Evolutionary conservation across 2,329 filamentous ascomycete genomes (phyloP), one percentile per base, ranked within the genome.

Genomic region (Leptographium galeiforme): DNA sequence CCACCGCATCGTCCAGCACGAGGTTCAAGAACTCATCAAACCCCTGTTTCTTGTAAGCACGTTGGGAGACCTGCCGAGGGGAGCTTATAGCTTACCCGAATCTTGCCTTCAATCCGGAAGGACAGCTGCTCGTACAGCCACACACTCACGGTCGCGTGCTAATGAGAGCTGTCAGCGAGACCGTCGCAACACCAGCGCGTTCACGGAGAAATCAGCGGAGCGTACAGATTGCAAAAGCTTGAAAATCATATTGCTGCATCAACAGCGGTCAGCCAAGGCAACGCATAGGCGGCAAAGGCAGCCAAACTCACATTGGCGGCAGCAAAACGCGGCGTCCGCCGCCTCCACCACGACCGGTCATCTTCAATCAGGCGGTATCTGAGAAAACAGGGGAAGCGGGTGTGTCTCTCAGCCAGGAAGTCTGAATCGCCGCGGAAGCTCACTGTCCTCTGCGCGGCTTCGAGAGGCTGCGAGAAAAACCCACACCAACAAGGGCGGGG

Each of bases 11-110:
- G 65, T 98, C 93, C 54, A 67, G 60, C 41, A 97, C 93, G 50
- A 98, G 76, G 72, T 98, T 98, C 90, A 98, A 96, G 73, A 97
- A 98, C 70, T 98, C 93, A 67, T 98, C 93, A 61, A 98, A 98
- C 14, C 93, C 90, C 89, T 95, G 57, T 34, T 30, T 12, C 18
- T 18, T 8, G n/a, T 38, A 2, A 19, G 16, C 38, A 39, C 10
- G 14, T 32, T 10, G 5, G 6, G n/a, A 11, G 7, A 8, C n/a
- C 7, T 8, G 6, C 8, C 8, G 18, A n/a, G 40, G 18, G 8
- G 6, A 13, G 8, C 10, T 19, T 13, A 48, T 14, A 14, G 4
- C 36, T 25, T 69, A 95, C 91, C 64, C 93, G 81, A 60, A 98
- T 95, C 73, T 91, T 95, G 57, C 93, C 93, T 72, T 97, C 90